Evolutionary conservation across 2,329 filamentous ascomycete species (phyloP), one percentile per base, ranked within the genome.

Genomic region (Lasiodiplodia citricola): DNA sequence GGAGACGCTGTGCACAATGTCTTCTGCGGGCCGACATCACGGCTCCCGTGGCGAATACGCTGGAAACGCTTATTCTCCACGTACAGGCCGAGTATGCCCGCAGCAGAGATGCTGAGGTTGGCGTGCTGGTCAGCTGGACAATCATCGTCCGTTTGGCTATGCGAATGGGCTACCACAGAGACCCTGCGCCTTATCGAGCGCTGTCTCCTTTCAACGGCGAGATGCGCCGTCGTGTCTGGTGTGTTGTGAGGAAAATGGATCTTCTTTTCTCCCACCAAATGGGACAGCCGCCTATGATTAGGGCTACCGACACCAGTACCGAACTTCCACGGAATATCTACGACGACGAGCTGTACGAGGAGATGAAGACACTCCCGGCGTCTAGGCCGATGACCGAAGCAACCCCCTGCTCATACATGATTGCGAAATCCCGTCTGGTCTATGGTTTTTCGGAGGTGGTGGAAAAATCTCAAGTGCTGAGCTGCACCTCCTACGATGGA

Each of bases 401-500:
- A 2, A 95, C 92, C 0, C 91, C 91, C 1, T 89, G 93, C 72
- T 88, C 90, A 11, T 95, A 93, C 78, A 90, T 94, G 86, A 93
- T 94, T 73, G 87, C 87, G 41, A 94, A 94, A 78, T 84, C 89
- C 38, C 87, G 85, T 69, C 83, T 95, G 47, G 87, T 90, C 68
- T 86, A 87, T 66, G 88, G 92, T 72, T 87, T 94, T 62, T 90
- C 91, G 31, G 87, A 87, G 68, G 92, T 95, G 23, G 82, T 94
- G 10, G 91, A 94, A 73, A 85, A 73, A 82, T 87, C 72, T 81
- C 90, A 75, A 87, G 93, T 79, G 80, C 84, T 79, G 83, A 87
- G 74, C 75, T 93, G 73, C 83, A 89, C 83, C 11, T 83, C 86
- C 0, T 90, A 90, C 72, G 88, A 90, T 28, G 86, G 87, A 51